Evolutionary conservation across 306 rosid genomes (phyloP).

Genomic region (Lablab purpureus): DNA sequence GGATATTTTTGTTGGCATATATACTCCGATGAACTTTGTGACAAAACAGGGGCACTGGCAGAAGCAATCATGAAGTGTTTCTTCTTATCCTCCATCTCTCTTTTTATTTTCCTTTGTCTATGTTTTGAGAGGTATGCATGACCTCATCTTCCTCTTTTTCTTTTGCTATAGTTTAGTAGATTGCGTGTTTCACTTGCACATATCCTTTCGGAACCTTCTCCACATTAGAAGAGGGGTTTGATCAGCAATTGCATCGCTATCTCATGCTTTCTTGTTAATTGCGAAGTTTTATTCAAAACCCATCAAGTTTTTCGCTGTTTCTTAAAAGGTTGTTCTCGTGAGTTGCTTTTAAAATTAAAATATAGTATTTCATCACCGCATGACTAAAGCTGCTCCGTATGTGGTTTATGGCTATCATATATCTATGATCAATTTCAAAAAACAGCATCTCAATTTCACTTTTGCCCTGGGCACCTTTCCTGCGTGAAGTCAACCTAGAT

Average conservation of each 20-base stretch:
- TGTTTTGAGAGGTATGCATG: conserved; percentile 39
- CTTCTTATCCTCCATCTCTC: conserved; percentile 32
- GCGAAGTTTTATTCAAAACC: not conserved
- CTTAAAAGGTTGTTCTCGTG: not conserved
- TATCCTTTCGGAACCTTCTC: not conserved
- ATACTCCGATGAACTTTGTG: not conserved
- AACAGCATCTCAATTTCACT: not conserved
- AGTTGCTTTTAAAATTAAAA: not conserved
- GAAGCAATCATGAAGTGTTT: conserved; percentile 49
- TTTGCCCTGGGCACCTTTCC: not conserved
- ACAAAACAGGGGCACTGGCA: not conserved
- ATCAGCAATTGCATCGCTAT: not conserved
- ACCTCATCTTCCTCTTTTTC: not conserved
- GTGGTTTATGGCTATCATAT: not conserved
- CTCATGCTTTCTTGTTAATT: conserved; percentile 13
- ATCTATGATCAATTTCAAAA: not conserved
- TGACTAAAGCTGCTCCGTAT: conserved; percentile 18
- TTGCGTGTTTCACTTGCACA: not conserved
- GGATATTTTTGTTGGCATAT: not conserved
- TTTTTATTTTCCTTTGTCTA: conserved; percentile 44
- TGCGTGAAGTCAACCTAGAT: conserved; percentile 9
- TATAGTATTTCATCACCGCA: not conserved
- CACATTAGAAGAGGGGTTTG: not conserved
- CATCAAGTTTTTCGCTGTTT: not conserved
- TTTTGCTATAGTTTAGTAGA: not conserved